Percentiles rank a stretch among this genome's conserved stretches.
Conservation (phyloP, 148 eudicot species). For the Persicaria maculosa region DNA sequence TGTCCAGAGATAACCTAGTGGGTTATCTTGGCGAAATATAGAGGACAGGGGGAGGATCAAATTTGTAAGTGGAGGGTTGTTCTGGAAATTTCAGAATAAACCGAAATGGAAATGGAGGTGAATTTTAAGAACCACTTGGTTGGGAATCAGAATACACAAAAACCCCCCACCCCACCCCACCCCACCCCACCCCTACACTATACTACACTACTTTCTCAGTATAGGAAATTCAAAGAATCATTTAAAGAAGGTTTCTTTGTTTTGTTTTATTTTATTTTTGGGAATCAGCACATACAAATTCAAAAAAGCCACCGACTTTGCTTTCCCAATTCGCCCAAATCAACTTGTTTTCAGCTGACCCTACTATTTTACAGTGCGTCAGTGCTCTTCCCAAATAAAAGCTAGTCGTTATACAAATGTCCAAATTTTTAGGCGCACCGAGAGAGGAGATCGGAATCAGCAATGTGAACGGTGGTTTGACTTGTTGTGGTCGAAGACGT, state of each 20-base stretch:
- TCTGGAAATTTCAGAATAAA: not conserved
- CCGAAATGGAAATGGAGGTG: not conserved
- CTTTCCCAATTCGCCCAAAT: not conserved
- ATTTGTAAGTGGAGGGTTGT: not conserved
- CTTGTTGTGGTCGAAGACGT: no score
- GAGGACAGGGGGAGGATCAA: not conserved
- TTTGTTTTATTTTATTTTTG: not conserved
- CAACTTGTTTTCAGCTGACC: no score
- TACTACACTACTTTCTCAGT: not conserved
- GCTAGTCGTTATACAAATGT: no score
- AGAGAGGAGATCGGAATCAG: no score
- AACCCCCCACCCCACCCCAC: not conserved
- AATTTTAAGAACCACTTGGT: not conserved
- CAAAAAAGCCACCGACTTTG: not conserved
- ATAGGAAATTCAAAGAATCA: not conserved
- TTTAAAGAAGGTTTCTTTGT: not conserved
- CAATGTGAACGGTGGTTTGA: no score
- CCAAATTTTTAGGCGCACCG: no score
- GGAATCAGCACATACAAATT: not conserved
- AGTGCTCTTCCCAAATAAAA: no score
- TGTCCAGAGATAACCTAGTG: not conserved
- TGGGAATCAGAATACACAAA: constrained; percentile 2
- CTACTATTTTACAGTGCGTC: no score
- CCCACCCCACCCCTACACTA: no score
- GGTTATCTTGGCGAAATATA: not conserved